These are phyloP conservation scores for Fusarium anguioides DNA, from an alignment of 2,329 filamentous ascomycete genomes.

Conservation along the genomic window DNA sequence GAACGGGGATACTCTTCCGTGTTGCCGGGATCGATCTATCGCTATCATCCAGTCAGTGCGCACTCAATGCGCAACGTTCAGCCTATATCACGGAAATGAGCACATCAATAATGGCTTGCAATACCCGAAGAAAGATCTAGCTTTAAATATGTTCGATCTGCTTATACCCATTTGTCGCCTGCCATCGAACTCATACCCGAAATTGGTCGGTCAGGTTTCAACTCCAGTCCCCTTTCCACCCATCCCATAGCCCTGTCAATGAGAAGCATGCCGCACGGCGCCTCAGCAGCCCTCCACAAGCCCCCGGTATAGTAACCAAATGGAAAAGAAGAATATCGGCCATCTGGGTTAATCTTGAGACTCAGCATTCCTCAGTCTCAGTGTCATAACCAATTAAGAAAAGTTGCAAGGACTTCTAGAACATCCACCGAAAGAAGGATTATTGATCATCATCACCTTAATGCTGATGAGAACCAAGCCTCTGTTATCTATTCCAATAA, in stretches of 20 bases:
- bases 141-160: neutral
- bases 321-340: neutral
- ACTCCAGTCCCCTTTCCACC: neutral
- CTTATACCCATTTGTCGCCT: neutral
- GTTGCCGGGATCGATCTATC: neutral
- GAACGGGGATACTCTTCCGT: neutral
- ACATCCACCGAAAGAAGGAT: neutral
- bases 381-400: neutral
- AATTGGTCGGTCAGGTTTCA: conserved; percentile 12
- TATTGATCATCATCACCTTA: neutral
- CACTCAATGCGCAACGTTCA: neutral
- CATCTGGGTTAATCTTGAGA: neutral
- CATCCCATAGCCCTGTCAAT: neutral
- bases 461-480: neutral
- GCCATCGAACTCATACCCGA: conserved; percentile 7
- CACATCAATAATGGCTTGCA: neutral
- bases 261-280: conserved; percentile 9
- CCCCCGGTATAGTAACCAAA: too few species aligned
- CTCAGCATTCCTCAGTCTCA: neutral
- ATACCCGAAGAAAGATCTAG: neutral
- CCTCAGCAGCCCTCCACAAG: neutral
- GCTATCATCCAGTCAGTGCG: neutral
- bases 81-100: neutral
- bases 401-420: neutral
- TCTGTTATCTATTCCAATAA: neutral